Percentiles rank a stretch among this genome's conserved stretches.
Evolutionary conservation across 1,139 yeast species (phyloP).

Genomic region (Suhomyces yuchorum): DNA sequence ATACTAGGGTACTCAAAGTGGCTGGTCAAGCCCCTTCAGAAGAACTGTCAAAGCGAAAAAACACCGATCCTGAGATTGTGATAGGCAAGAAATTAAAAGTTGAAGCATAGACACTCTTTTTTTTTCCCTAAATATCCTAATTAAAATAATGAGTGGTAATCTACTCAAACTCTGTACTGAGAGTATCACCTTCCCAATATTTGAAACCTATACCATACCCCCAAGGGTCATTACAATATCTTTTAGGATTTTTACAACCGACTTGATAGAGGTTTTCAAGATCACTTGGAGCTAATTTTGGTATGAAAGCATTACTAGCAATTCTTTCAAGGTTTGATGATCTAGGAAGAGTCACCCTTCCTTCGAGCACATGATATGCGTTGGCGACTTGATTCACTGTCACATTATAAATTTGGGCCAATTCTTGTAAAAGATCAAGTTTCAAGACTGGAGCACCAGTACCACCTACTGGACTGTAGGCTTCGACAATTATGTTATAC

Average conservation of each 20-base stretch:
- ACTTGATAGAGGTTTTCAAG: slow-evolving; percentile 40
- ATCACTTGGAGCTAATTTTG: slow-evolving; percentile 47
- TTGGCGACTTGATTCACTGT: slow-evolving; percentile 37
- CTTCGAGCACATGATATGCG: slow-evolving; percentile 42
- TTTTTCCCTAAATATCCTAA: not conserved
- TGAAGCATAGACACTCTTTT: not conserved
- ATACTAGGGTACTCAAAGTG: slow-evolving; percentile 41
- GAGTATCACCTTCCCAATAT: slow-evolving; percentile 38
- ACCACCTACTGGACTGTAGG: slow-evolving; percentile 42
- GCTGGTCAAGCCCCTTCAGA: slow-evolving; percentile 25
- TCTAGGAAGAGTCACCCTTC: slow-evolving; percentile 38
- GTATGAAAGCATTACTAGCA: slow-evolving; percentile 32
- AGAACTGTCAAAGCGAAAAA: not conserved
- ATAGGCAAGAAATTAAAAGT: not conserved
- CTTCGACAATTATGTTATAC: slow-evolving; percentile 30
- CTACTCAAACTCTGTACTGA: slow-evolving; percentile 17
- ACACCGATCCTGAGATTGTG: not conserved
- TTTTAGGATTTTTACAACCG: slow-evolving; percentile 47
- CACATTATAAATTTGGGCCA: slow-evolving; percentile 36
- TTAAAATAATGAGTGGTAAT: not conserved
- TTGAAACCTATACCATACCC: slow-evolving; percentile 41
- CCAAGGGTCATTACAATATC: slow-evolving; percentile 40
- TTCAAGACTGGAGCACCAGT: slow-evolving; percentile 40
- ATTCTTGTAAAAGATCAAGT: slow-evolving; percentile 32
- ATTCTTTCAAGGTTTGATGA: slow-evolving; percentile 43